phyloP scores from a whole-genome alignment of 2,329 filamentous ascomycete species.

The Aspergillus versicolor region DNA sequence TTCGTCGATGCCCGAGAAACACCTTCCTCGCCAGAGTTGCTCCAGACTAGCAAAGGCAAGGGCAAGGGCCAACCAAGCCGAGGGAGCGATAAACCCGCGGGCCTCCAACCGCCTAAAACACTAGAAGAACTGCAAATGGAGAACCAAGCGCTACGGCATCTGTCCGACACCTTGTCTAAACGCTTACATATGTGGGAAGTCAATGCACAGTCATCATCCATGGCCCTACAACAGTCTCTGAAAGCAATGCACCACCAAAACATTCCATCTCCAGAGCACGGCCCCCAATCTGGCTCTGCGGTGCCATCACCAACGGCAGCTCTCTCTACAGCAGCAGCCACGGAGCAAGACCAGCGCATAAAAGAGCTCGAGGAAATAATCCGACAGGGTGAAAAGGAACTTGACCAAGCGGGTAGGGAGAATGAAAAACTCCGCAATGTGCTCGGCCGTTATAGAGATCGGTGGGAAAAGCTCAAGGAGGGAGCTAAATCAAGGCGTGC shows the following conservation, averaged over 20 bases:
- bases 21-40: conserved; percentile 50
- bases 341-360: conserved; percentile 53
- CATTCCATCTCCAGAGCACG: conserved; percentile 29
- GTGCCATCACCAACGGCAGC: conserved; percentile 25
- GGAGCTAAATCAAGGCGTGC: conserved; percentile 51
- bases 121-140: conserved; percentile 86
- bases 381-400: conserved; percentile 56
- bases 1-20: conserved; percentile 86
- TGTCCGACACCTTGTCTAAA: conserved; percentile 81
- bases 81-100: conserved; percentile 32
- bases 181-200: conserved; percentile 92
- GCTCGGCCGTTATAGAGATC: conserved; percentile 58
- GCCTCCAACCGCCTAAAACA: conserved; percentile 55
- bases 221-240: conserved; percentile 82
- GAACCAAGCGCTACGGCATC: conserved; percentile 79
- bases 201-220: conserved; percentile 81
- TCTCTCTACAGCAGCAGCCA: conserved; percentile 19
- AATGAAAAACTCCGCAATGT: conserved; percentile 60
- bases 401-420: conserved; percentile 62
- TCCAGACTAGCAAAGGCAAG: conserved; percentile 41
- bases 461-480: conserved; percentile 69
- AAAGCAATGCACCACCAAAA: conserved; percentile 48
- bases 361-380: conserved; percentile 69
- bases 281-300: conserved; percentile 31
- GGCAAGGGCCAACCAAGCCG: conserved; percentile 32